These are phyloP conservation scores for Cyclanthera cordifolia DNA, from an alignment of 306 rosid species.

Conservation along the genomic window DNA sequence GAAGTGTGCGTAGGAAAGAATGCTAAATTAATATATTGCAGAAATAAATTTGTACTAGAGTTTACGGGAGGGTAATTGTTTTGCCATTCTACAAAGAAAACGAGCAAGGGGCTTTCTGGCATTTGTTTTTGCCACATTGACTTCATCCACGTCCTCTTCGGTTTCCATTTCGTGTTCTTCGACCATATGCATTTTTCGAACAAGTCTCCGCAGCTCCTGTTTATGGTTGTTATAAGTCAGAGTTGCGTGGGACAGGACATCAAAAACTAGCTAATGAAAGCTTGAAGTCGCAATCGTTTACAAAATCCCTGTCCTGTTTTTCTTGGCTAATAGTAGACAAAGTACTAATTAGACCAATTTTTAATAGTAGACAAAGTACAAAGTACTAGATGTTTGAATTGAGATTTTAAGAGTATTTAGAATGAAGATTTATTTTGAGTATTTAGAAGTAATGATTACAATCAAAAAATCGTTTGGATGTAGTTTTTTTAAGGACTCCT, in stretches of 20 bases:
- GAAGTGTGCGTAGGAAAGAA: not conserved
- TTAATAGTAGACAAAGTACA: no score
- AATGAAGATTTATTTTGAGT: no score
- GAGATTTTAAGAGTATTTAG: no score
- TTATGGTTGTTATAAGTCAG: slow-evolving; percentile 5
- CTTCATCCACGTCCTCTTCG: slow-evolving; percentile 39
- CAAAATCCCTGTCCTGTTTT: not conserved
- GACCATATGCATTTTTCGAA: slow-evolving; percentile 40
- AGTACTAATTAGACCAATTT: no score
- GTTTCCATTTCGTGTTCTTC: slow-evolving; percentile 27
- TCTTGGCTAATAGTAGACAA: no score
- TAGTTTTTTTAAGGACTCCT: no score
- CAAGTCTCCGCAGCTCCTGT: slow-evolving; percentile 83
- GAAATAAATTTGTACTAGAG: not conserved
- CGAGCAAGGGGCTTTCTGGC: slow-evolving; percentile 55
- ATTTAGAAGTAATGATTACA: no score
- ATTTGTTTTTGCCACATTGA: slow-evolving; percentile 22
- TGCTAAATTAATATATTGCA: slow-evolving; percentile 5
- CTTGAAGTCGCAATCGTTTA: not conserved
- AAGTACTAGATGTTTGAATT: no score
- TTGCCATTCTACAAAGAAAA: slow-evolving; percentile 51
- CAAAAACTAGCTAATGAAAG: not conserved
- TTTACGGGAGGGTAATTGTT: slow-evolving; percentile 33
- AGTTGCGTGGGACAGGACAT: not conserved
- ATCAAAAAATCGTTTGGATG: no score